Evolutionary conservation across 2,329 filamentous ascomycete species (phyloP), one percentile per base, ranked within the genome.

Genomic region (Aspergillus ochraceus): DNA sequence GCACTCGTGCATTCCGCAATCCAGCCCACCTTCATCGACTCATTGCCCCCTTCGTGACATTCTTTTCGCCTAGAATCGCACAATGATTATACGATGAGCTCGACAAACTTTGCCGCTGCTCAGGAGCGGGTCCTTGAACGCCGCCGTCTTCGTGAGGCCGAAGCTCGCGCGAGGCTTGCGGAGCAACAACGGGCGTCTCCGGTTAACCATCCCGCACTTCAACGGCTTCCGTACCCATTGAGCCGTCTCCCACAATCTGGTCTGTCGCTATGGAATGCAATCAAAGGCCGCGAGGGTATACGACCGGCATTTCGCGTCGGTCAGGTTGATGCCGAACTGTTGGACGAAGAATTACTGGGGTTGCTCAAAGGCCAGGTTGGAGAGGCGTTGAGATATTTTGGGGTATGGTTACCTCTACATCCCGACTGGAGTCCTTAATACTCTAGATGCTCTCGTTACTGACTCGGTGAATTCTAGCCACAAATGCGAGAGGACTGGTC

Each of bases 291-390:
- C 61, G 88, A 92, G 71, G 91, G 92, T 49, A 94, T 90, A 24
- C 83, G 87, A 17, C 94, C 95, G 5, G 89, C 91, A 11, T 97
- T 97, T 74, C 88, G 95, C 56, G 95, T 99, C 29, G 92, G 94
- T 29, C 95, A 99, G 78, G 91, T 98, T 49, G 95, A 99, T 76
- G 92, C 95, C 42, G 95, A 98, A 76, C 82, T 99, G 53, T 84
- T 99, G 19, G 95, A 99, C 75, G 92, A 97, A 72, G 95, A 98
- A 79, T 83, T 99, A 50, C 82, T 98, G 24, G 86, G 86, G n/a
- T 83, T 98, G 65, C 81, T 99, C 60, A 92, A 90, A 72, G 86
- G 85, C 6, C 94, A 99, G 77, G 91, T 95, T 32, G 89, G 88
- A 66, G 92, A 97, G 66, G 95, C 88, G 12, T 80, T 98, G 60